phyloP scores from a whole-genome alignment of 225 moss, liverwort and hornwort species.

The Bryoerythrophyllum caledonicum region DNA sequence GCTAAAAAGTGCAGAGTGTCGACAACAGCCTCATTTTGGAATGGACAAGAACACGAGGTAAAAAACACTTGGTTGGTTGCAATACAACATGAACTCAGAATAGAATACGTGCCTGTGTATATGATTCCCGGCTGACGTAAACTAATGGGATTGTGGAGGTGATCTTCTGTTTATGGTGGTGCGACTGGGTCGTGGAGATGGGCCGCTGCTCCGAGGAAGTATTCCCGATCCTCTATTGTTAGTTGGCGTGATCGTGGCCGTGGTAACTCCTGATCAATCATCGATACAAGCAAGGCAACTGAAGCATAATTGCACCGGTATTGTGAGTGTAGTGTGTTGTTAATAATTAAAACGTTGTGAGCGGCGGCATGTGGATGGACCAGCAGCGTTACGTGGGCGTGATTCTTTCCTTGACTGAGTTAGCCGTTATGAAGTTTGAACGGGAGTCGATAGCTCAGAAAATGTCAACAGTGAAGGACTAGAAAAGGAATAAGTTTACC shows the following conservation, averaged over 20 bases:
- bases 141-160: background rate
- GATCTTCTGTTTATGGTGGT: background rate
- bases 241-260: background rate
- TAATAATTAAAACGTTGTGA: too few species aligned
- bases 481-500: background rate
- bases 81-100: too few species aligned
- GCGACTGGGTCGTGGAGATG: constrained; percentile 8
- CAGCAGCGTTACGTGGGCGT: too few species aligned
- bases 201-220: background rate
- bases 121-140: background rate
- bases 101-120: too few species aligned
- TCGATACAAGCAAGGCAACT: background rate
- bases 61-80: too few species aligned
- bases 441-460: background rate
- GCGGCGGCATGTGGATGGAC: too few species aligned
- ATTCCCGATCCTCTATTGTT: constrained; percentile 2
- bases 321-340: too few species aligned
- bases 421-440: background rate
- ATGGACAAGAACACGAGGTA: too few species aligned
- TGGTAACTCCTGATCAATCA: background rate
- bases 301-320: background rate
- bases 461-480: too few species aligned
- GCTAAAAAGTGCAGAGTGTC: too few species aligned
- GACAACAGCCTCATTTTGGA: too few species aligned
- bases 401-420: background rate